Percentiles rank a stretch among this genome's conserved stretches.
These are phyloP conservation scores for Erodium texanum DNA, from an alignment of 441 rosid species.

Conservation along the genomic window DNA sequence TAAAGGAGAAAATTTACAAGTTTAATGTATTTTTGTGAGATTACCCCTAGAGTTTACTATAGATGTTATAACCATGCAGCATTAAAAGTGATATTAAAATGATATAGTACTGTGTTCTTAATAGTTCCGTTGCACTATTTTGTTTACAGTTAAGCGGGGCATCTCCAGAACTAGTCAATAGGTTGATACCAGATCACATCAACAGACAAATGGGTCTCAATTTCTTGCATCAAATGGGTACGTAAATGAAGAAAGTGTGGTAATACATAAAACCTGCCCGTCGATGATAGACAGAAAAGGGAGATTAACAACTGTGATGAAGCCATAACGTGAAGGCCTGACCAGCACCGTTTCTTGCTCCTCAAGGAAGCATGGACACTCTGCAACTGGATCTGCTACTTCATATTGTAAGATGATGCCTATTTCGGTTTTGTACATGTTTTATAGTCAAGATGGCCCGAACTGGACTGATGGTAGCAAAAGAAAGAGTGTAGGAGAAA, in stretches of 20 bases:
- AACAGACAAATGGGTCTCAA: neutral
- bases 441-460: slow-evolving; percentile 39
- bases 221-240: neutral
- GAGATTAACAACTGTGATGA: slow-evolving; percentile 24
- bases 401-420: slow-evolving; percentile 14
- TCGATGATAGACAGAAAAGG: slow-evolving; percentile 17
- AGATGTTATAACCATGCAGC: too few relatives aligned
- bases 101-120: too few relatives aligned
- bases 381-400: slow-evolving; percentile 20
- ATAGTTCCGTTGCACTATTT: too few relatives aligned
- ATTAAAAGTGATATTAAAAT: too few relatives aligned
- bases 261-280: slow-evolving; percentile 14
- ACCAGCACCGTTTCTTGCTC: slow-evolving; percentile 28
- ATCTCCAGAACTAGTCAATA: neutral
- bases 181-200: neutral
- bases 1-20: too few relatives aligned
- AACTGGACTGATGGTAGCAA: slow-evolving; percentile 28
- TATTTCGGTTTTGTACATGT: slow-evolving; percentile 42
- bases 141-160: neutral
- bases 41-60: too few relatives aligned
- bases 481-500: too few relatives aligned
- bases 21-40: too few relatives aligned
- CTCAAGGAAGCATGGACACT: slow-evolving; percentile 19
- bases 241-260: neutral
- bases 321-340: slow-evolving; percentile 26